These are phyloP conservation scores for Boletellus dicymbophilus DNA, from an alignment of 1,284 basidiomycete species.

Conservation along the genomic window DNA sequence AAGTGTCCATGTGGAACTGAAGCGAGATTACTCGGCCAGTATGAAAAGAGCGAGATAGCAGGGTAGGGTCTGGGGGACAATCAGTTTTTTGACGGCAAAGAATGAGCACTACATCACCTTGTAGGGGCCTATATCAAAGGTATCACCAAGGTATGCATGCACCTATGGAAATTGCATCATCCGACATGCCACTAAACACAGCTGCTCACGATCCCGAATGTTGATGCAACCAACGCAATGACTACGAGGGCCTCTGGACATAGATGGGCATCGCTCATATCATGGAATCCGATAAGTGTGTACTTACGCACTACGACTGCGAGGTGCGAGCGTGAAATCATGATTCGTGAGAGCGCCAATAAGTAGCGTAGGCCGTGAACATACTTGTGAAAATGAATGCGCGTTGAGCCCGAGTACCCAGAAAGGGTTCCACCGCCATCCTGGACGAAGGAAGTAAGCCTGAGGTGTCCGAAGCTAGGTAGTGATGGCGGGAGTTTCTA, in stretches of 20 bases:
- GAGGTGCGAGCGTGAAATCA: neutral
- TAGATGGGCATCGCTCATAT: conserved; percentile 5
- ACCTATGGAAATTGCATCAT: conserved; percentile 44
- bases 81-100: conserved; percentile 9
- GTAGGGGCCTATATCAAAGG: conserved; percentile 45
- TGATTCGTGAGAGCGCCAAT: conserved; percentile 8
- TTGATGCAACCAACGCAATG: conserved; percentile 55
- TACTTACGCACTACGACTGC: conserved; percentile 50
- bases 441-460: conserved; percentile 17
- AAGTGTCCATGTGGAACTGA: neutral
- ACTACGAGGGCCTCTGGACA: conserved; percentile 50
- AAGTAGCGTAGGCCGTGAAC: conserved; percentile 20
- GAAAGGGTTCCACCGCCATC: conserved; percentile 68
- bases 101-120: conserved; percentile 43
- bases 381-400: conserved; percentile 67
- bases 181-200: neutral
- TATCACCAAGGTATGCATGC: conserved; percentile 43
- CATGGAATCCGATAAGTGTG: neutral
- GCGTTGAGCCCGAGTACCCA: conserved; percentile 65
- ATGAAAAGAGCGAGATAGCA: conserved; percentile 82
- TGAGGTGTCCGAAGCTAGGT: conserved; percentile 9
- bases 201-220: conserved; percentile 48
- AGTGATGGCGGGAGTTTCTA: conserved; percentile 2
- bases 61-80: conserved; percentile 62
- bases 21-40: conserved; percentile 65